Conservation (phyloP, 2,329 filamentous ascomycete genomes). For the Lecanoromycetidae sp. region DNA sequence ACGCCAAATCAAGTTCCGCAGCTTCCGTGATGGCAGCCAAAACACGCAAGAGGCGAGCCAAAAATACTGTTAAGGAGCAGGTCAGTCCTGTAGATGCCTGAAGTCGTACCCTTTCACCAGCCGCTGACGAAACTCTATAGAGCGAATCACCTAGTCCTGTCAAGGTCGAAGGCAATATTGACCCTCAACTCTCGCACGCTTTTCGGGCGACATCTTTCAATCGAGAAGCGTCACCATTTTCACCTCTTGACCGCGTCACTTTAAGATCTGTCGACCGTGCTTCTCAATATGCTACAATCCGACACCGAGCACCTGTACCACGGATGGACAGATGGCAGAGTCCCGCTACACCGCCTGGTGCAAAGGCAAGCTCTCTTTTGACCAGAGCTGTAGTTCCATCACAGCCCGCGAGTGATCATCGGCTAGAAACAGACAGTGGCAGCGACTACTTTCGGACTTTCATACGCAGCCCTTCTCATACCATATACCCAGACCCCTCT, state of each 20-base stretch:
- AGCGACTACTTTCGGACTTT: slow-evolving; percentile 7
- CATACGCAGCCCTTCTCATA: slow-evolving; percentile 5
- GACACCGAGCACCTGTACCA: slow-evolving; percentile 8
- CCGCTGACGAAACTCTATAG: neutral
- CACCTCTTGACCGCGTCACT: neutral
- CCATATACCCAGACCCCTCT: slow-evolving; percentile 13
- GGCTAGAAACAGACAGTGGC: neutral
- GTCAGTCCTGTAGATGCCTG: neutral
- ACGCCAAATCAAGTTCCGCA: neutral
- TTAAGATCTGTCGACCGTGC: neutral
- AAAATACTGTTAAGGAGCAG: neutral
- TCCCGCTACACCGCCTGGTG: neutral
- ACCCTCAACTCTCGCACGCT: slow-evolving; percentile 3
- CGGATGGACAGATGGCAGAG: slow-evolving; percentile 8
- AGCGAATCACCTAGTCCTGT: neutral
- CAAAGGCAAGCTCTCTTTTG: no score
- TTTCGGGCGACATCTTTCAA: neutral
- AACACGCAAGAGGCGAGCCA: neutral
- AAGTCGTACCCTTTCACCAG: neutral
- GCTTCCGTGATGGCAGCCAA: neutral
- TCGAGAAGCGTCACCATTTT: neutral
- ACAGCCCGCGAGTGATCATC: neutral
- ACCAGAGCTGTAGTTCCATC: neutral
- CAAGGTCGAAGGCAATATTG: slow-evolving; percentile 3
- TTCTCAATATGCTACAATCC: neutral